Conservation (phyloP, 164 flowering plant species). For the Aristolochia contorta region DNA sequence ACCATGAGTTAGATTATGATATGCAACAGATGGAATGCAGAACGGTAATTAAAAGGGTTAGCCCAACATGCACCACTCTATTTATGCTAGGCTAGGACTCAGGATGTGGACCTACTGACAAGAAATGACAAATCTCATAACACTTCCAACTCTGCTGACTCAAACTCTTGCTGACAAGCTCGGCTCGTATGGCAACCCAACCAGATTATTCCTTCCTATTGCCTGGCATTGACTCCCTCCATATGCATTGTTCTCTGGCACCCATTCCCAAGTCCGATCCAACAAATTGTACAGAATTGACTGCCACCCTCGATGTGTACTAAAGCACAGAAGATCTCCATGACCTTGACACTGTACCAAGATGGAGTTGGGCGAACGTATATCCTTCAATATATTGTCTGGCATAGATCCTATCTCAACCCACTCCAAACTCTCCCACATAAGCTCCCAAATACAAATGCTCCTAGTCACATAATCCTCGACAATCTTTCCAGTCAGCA, state of each 20-base stretch:
- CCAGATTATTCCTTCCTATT: conserved; percentile 18
- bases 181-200: conserved; percentile 19
- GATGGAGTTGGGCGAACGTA: conserved; percentile 15
- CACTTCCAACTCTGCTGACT: conserved; percentile 1
- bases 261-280: conserved; percentile 13
- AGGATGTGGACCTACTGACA: too few species aligned
- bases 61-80: too few species aligned
- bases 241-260: conserved; percentile 14
- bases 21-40: too few species aligned
- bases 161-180: conserved; percentile 16
- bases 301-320: conserved; percentile 23
- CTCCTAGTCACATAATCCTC: conserved; percentile 21
- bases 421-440: conserved; percentile 14
- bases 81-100: too few species aligned
- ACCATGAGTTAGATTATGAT: too few species aligned
- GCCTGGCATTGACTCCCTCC: conserved; percentile 14
- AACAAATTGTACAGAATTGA: conserved; percentile 16
- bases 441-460: conserved; percentile 24
- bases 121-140: too few species aligned
- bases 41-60: too few species aligned
- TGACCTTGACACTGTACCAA: conserved; percentile 23
- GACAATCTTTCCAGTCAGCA: conserved; percentile 24
- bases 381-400: conserved; percentile 18
- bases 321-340: conserved; percentile 23
- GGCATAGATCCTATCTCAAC: conserved; percentile 20